Base-by-base conservation (phyloP, 176 grass and related monocot genomes). In the Musa beccarii region DNA sequence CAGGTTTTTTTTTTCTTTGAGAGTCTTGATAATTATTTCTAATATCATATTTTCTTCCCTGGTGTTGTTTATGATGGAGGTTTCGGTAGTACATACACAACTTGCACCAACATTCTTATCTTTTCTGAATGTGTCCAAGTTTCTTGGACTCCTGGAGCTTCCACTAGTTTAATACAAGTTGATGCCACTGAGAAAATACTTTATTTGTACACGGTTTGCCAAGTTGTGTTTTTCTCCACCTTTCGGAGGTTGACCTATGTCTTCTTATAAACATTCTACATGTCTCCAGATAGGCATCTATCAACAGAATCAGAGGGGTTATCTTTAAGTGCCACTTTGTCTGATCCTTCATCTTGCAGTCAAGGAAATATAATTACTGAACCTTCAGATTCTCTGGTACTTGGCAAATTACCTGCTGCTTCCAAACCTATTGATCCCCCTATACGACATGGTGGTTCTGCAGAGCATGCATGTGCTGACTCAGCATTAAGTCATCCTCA, bases 371-470 rank as follows among this genome's bases (percentile, higher is more conserved):
- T 26, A 74, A 28, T 10, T 28, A 74, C 14, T 66, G 82, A 73
- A 17, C n/a, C 82, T 69, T 71, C 75, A 75, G 64, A 77, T 70
- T 52, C 52, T 70, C 23, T 20, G 22, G 49, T 34, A 59, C 51
- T 14, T 70, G 66, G n/a, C 53, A 72, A 84, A 22, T 21, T 59
- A 9, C 24, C 54, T 21, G 20, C 75, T 63, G 22, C 68, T 53
- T 65, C 17, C 53, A 68, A 84, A 20, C 21, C 52, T 65, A 15
- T 52, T 9, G 69, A 62, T 25, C 26, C 11, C 10, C 24, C 75
- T 53, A 68, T 17, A 63, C 49, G 53, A 51, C 83, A 56, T 24
- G 76, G 69, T 73, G 73, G 77, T 73, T 84, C 77, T 66, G 51
- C 64, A 63, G 74, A 83, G 53, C 55, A 51, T 62, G 53, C 26